These are phyloP conservation scores for Piper longum DNA, from an alignment of 164 flowering plant species.

Conservation along the genomic window DNA sequence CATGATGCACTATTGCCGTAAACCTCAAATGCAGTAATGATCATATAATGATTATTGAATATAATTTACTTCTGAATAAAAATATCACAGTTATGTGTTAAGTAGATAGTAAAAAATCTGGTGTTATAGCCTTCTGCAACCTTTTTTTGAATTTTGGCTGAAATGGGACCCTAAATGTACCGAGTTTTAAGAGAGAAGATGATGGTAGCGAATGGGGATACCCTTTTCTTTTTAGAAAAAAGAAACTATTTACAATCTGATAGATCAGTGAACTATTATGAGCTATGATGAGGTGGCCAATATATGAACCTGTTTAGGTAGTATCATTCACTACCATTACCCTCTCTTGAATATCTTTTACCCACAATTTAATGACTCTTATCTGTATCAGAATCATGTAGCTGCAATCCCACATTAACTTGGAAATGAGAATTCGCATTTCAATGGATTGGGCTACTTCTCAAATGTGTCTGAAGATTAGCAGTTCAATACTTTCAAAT, in stretches of 20 bases:
- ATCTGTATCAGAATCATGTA: neutral
- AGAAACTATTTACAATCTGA: too few relatives aligned
- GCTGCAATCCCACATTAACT: too few relatives aligned
- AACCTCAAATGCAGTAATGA: conserved; percentile 94
- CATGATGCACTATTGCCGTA: conserved; percentile 99
- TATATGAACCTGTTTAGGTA: neutral
- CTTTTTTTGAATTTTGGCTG: too few relatives aligned
- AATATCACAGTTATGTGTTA: neutral
- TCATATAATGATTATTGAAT: neutral
- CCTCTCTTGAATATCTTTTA: neutral
- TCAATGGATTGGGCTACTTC: neutral
- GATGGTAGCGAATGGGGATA: too few relatives aligned
- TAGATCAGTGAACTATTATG: too few relatives aligned
- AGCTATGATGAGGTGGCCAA: neutral
- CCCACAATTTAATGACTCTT: neutral
- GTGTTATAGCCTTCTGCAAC: neutral
- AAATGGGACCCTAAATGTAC: too few relatives aligned
- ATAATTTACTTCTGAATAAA: neutral
- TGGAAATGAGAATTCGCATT: neutral
- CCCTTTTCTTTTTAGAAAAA: too few relatives aligned
- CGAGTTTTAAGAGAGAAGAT: too few relatives aligned
- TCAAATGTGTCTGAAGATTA: neutral
- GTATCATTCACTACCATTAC: neutral
- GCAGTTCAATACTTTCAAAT: neutral
- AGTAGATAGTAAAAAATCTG: neutral